Conservation (phyloP, 805 yeast species). For the Scheffersomyces ergatensis region DNA sequence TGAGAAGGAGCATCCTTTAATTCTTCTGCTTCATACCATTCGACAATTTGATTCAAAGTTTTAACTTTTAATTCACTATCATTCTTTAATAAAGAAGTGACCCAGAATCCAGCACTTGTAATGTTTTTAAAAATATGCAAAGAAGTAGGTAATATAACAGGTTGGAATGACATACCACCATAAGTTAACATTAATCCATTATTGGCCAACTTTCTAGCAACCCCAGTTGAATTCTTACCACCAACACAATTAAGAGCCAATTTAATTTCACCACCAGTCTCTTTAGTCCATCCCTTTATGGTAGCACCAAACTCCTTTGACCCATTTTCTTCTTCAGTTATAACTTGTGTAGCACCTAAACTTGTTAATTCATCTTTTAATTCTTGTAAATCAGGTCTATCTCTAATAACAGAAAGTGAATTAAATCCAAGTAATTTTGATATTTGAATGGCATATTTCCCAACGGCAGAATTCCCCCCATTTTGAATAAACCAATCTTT, state of each 20-base stretch:
- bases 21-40: slow-evolving; percentile 41
- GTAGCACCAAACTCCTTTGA: slow-evolving; percentile 64
- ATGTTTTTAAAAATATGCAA: slow-evolving; percentile 87
- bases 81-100: slow-evolving; percentile 51
- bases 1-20: slow-evolving; percentile 36
- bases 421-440: slow-evolving; percentile 76
- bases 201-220: slow-evolving; percentile 76
- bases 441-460: slow-evolving; percentile 86
- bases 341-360: slow-evolving; percentile 84
- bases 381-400: slow-evolving; percentile 73
- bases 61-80: slow-evolving; percentile 32
- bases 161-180: slow-evolving; percentile 97
- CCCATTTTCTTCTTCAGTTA: slow-evolving; percentile 82
- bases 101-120: slow-evolving; percentile 90
- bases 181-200: slow-evolving; percentile 84
- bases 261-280: slow-evolving; percentile 52
- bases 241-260: slow-evolving; percentile 93
- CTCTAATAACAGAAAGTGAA: slow-evolving; percentile 84
- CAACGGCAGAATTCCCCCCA: slow-evolving; percentile 96
- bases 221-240: slow-evolving; percentile 76
- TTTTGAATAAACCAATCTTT: slow-evolving; percentile 91
- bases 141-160: slow-evolving; percentile 87
- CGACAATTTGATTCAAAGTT: slow-evolving; percentile 35
- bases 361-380: slow-evolving; percentile 47
- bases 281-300: slow-evolving; percentile 52